Percentiles rank a stretch among this genome's conserved stretches.
phyloP scores from a whole-genome alignment of 257 asterid species.

The Solanum stenotomum region DNA sequence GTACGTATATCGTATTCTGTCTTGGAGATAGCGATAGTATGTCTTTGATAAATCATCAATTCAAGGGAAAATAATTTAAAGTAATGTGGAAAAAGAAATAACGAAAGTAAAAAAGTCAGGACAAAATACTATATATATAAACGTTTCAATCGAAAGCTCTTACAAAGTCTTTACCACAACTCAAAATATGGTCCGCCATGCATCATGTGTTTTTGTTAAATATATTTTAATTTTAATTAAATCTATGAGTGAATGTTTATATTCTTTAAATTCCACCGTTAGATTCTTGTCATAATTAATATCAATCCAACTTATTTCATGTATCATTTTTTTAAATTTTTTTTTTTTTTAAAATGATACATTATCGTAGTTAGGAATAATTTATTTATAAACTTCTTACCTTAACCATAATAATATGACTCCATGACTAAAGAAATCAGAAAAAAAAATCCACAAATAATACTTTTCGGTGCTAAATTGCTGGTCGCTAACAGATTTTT shows the following conservation, averaged over 20 bases:
- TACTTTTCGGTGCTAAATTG: too few species aligned
- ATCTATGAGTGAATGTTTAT: not conserved
- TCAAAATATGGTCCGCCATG: conserved; percentile 58
- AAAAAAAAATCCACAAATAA: not conserved
- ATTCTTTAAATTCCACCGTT: not conserved
- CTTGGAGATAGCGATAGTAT: not conserved
- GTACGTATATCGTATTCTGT: rapidly evolving
- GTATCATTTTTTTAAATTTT: not conserved
- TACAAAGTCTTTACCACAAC: conserved; percentile 64
- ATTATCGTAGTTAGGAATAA: not conserved
- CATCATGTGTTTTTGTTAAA: not conserved
- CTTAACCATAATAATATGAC: not conserved
- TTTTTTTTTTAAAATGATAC: too few species aligned
- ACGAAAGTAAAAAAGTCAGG: not conserved
- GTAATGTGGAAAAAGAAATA: not conserved
- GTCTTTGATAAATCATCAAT: not conserved
- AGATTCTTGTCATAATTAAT: not conserved
- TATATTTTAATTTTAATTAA: too few species aligned
- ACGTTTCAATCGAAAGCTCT: conserved; percentile 25
- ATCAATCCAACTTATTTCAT: not conserved
- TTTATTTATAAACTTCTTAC: not conserved
- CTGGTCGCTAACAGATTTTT: not conserved
- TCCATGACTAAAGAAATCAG: not conserved
- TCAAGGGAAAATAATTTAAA: not conserved
- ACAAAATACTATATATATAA: not conserved